Base-by-base conservation (phyloP, 2,329 filamentous ascomycete genomes). In the Diaporthe aspalathi region DNA sequence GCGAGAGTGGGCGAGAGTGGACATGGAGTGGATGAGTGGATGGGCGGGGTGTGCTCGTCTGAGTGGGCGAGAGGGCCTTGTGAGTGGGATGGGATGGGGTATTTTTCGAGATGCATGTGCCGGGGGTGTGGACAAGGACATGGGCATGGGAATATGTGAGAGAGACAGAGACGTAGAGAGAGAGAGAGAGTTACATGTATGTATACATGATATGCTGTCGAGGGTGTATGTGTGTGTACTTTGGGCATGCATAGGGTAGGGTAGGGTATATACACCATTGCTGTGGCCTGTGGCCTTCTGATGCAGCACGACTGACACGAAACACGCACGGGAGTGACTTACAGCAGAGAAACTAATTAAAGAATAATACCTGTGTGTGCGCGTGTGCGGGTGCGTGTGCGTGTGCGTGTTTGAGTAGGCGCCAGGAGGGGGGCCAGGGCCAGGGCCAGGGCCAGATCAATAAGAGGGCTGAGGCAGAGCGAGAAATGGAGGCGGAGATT, bases 341-440 rank as follows among this genome's bases (percentile, higher is more conserved):
- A 50, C 47, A 50, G 22, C 11, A 24, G 35, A 38, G 35, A 12
- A n/a, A 7, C 35, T 38, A 38, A 38, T 38, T 38, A 38, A 12
- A 38, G 35, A 38, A 38, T 12, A 38, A 12, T 9, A n/a, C 27
- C 5, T 22, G 52, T n/a, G 9, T 32, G 27, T n/a, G 50, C 20
- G 52, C 32, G 52, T n/a, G 29, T 12, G 32, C 22, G 32, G 14
- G 53, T 14, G 35, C 40, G 54, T 38, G 20, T 38, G 53, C 16
- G 35, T 57, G 35, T 60, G 38, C 20, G 56, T 60, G 56, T 60
- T 60, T 60, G 56, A 29, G 56, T 60, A 60, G 43, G 56, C 56
- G 56, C 56, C 56, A 60, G 54, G 54, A n/a, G n/a, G n/a, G n/a
- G n/a, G n/a, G n/a, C n/a, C n/a, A n/a, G n/a, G n/a, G n/a, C n/a